Evolutionary conservation across 257 asterid species (phyloP), one percentile per base, ranked within the genome.

Genomic region (Scutellaria minor): DNA sequence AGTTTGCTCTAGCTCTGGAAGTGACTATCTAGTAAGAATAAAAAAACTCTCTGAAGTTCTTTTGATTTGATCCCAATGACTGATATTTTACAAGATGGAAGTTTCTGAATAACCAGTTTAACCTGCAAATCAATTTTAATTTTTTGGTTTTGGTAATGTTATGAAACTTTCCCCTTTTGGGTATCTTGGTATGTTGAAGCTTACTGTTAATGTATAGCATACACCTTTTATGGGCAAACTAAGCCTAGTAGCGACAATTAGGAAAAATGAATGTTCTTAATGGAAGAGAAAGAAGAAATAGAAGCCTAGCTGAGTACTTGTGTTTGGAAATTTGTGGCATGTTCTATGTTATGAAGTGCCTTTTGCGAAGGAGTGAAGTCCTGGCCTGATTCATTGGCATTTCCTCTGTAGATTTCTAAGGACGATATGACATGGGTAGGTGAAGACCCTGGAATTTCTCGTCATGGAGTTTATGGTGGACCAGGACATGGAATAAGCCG

Each of bases 351-450:
- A 13, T 2, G 15, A 6, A 41, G 42, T 46, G 41, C 45, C 50
- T 72, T 48, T 24, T 27, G 12, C 62, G 40, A 57, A 48, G 70
- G 57, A 35, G 4, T 53, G 41, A 37, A 53, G 42, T 15, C 46
- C 41, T 66, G 11, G 46, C 18, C 74, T 70, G 42, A 48, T 74
- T 12, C 35, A 31, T 57, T 59, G 53, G 37, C n/a, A 7, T 64
- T 37, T 66, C 61, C 7, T 66, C 74, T 82, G 65, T 66, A 89
- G 91, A 87, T 85, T 48, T 71, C 92, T 71, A 84, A 85, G 0
- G 82, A 80, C n/a, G 89, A 89, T 79, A 67, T 87, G 60, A 83
- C 78, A 48, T 89, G 90, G 94, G 91, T 74, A 35, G 82, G 88
- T 54, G 88, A 81, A 72, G 86, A 85, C 44, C 88, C 83, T 61